A percentile compares a stretch with the other conserved stretches of the same genome.
phyloP scores from a whole-genome alignment of 2,329 filamentous ascomycete species.

The Trichoderma sp. region DNA sequence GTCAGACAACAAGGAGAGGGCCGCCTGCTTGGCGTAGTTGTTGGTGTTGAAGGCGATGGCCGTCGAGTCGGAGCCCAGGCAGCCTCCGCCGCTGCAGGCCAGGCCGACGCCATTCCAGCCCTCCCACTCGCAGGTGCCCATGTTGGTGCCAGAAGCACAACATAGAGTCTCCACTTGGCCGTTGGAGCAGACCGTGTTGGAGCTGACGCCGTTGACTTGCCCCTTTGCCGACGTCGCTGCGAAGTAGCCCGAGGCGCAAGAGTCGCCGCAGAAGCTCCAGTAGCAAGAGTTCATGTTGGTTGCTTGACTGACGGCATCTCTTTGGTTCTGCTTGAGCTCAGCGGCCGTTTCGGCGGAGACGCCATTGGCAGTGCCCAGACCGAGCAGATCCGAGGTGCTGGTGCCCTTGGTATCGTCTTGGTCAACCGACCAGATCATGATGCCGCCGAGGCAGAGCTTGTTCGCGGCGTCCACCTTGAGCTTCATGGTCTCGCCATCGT shows the following conservation, averaged over 20 bases:
- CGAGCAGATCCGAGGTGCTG: background rate
- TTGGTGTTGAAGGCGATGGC: background rate
- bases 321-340: background rate
- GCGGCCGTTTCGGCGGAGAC: background rate
- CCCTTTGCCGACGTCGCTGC: background rate
- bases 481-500: slow-evolving; percentile 36
- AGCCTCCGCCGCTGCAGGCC: background rate
- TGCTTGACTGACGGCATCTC: background rate
- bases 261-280: background rate
- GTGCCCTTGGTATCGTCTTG: background rate
- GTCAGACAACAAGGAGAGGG: background rate
- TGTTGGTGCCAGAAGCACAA: background rate
- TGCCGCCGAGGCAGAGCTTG: slow-evolving; percentile 30
- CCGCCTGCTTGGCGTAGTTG: background rate
- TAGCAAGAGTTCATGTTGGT: background rate
- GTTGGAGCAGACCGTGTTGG: background rate
- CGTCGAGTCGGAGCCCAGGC: background rate
- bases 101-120: background rate
- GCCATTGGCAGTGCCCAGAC: background rate
- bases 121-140: background rate
- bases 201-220: background rate
- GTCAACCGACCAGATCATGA: slow-evolving; percentile 32
- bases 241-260: background rate
- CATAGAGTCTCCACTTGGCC: background rate
- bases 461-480: slow-evolving; percentile 30